Conservation (phyloP, 495 filamentous ascomycete genomes). For the Penicillium samsonianum region DNA sequence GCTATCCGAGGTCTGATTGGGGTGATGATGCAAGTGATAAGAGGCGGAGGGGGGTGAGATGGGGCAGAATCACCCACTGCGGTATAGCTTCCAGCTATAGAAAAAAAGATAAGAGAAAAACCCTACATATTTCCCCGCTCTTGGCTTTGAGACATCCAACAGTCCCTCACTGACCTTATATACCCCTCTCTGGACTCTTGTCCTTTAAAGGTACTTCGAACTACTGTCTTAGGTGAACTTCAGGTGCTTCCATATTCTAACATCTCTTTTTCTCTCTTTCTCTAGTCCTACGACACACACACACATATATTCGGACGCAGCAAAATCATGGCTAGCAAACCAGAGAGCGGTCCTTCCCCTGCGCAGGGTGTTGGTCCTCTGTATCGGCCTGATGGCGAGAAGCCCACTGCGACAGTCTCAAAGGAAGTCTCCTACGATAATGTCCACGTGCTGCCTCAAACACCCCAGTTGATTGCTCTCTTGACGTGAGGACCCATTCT, state of each 20-base stretch:
- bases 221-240: background rate
- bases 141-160: constrained; percentile 2
- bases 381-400: constrained; percentile 74
- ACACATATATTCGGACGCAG: background rate
- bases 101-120: constrained; percentile 14
- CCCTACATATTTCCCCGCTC: constrained; percentile 15
- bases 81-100: constrained; percentile 9
- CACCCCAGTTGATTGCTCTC: constrained; percentile 93
- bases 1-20: background rate
- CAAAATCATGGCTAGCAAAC: constrained; percentile 27
- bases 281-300: background rate
- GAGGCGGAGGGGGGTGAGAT: constrained; percentile 8
- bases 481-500: constrained; percentile 72
- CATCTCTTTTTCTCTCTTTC: background rate
- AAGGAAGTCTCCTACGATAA: constrained; percentile 79
- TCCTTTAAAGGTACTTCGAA: background rate
- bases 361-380: constrained; percentile 75
- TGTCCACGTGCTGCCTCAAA: constrained; percentile 87
- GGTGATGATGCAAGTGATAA: constrained; percentile 7
- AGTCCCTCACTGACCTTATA: constrained; percentile 6
- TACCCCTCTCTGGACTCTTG: constrained; percentile 4
- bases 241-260: background rate
- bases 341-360: constrained; percentile 51
- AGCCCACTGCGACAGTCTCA: constrained; percentile 88
- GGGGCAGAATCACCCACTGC: constrained; percentile 16